Base-by-base conservation (phyloP, 176 grass and related monocot species). In the Alloteropsis semialata region DNA sequence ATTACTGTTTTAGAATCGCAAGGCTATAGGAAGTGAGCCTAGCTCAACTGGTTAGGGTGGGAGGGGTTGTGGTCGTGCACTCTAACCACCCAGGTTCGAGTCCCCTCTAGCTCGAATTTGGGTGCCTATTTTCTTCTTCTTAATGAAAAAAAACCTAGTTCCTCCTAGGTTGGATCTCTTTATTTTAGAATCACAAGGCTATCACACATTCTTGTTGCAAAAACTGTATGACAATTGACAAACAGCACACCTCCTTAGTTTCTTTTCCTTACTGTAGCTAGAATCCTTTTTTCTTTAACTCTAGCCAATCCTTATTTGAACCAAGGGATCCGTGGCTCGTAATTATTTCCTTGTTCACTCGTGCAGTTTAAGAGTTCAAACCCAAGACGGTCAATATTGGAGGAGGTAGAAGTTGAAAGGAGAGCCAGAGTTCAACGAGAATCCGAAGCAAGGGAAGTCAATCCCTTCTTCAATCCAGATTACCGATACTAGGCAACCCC, bases 341-440 rank as follows among this genome's bases (percentile, higher is more conserved):
- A 19, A 62, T 11, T 48, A 34, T 66, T 11, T 22, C 29, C 28
- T 38, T 30, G 39, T 78, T 80, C 28, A 58, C 30, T 57, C 19
- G 2, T 89, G 57, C 89, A 99, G 93, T 88, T 90, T 24, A 82
- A 74, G 51, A 80, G 71, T 77, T 80, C 89, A 74, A 88, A 94
- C 44, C 27, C 85, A 24, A 88, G 82, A 18, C 91, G 87, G 29
- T 87, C 97, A 18, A 89, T 99, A 74, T 77, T 99, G 55, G 97
- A 99, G 82, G 97, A 96, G 89, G 97, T 99, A 48, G 93, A 99
- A 67, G 88, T 85, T 22, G 87, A 99, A 88, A 92, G 81, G 77
- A 91, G 87, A 59, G 79, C 84, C 14, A 86, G 76, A 61, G 81
- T 91, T 46, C 83, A 92, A 81, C 83, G 58, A 87, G 93, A 93